A percentile compares a stretch with the other conserved stretches of the same genome.
Conservation (phyloP, 2,329 filamentous ascomycete genomes). For the Sclerotinia trifoliorum region DNA sequence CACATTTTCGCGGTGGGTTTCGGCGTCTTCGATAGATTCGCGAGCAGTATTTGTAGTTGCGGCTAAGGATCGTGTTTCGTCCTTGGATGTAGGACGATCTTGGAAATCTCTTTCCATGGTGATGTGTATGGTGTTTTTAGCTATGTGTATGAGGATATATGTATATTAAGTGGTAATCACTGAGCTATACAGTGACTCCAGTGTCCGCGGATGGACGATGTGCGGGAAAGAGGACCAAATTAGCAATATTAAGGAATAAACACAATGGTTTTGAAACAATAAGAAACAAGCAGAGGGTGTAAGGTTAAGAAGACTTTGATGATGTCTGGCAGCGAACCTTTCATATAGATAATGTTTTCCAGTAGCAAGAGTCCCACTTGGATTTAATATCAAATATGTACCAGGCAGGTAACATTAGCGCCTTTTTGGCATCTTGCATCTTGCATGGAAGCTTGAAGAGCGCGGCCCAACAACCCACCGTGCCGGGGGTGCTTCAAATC, state of each 20-base stretch:
- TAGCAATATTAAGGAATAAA: slow-evolving; percentile 14
- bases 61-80: slow-evolving; percentile 1
- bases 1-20: slow-evolving; percentile 39
- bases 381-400: slow-evolving; percentile 3
- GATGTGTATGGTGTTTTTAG: not conserved
- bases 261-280: slow-evolving; percentile 1
- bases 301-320: not conserved
- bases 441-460: slow-evolving; percentile 1
- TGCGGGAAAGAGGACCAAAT: not conserved
- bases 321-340: not conserved
- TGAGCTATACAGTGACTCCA: not conserved
- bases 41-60: slow-evolving; percentile 16
- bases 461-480: not conserved
- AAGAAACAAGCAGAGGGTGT: not conserved
- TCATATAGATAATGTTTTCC: not conserved
- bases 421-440: slow-evolving; percentile 4
- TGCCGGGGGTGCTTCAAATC: not conserved
- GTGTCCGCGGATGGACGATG: slow-evolving; percentile 10
- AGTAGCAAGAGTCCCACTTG: not conserved
- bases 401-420: not conserved
- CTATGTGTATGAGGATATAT: not conserved
- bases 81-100: not conserved
- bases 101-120: slow-evolving; percentile 19
- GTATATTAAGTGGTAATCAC: not conserved
- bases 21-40: slow-evolving; percentile 43